Conservation (phyloP, 805 yeast genomes). For the Starmerella floricola region DNA sequence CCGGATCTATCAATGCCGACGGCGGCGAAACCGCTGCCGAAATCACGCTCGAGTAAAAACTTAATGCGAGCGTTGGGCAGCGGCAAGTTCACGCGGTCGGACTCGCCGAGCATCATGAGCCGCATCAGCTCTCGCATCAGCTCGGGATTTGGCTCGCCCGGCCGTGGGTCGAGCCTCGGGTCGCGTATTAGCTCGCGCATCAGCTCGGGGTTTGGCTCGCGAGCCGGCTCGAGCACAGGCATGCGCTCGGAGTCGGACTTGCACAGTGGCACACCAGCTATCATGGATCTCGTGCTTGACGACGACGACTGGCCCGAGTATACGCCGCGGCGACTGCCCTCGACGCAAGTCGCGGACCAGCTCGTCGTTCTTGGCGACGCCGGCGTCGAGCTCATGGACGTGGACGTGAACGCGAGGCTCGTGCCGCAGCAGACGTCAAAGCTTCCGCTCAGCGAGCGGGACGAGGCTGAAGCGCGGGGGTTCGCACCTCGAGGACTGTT, state of each 20-base stretch:
- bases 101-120: slow-evolving; percentile 11
- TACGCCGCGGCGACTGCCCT: slow-evolving; percentile 13
- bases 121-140: slow-evolving; percentile 12
- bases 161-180: slow-evolving; percentile 10
- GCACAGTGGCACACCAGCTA: background rate
- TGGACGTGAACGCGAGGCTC: slow-evolving; percentile 3
- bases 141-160: slow-evolving; percentile 5
- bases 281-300: slow-evolving; percentile 2
- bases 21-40: too few relatives aligned
- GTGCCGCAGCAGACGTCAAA: slow-evolving; percentile 1
- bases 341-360: slow-evolving; percentile 4
- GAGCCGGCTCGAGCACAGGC: background rate
- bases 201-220: slow-evolving; percentile 1
- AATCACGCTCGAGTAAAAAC: background rate
- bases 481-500: slow-evolving; percentile 14
- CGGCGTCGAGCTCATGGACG: slow-evolving; percentile 8
- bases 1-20: too few relatives aligned
- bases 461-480: slow-evolving; percentile 3
- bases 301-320: slow-evolving; percentile 16
- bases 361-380: slow-evolving; percentile 2
- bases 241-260: background rate
- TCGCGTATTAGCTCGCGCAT: slow-evolving; percentile 3
- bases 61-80: slow-evolving; percentile 2
- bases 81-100: background rate
- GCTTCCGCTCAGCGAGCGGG: background rate